Evolutionary conservation across 805 yeast species (phyloP).

Genomic region (Metschnikowia baotianmanensis): DNA sequence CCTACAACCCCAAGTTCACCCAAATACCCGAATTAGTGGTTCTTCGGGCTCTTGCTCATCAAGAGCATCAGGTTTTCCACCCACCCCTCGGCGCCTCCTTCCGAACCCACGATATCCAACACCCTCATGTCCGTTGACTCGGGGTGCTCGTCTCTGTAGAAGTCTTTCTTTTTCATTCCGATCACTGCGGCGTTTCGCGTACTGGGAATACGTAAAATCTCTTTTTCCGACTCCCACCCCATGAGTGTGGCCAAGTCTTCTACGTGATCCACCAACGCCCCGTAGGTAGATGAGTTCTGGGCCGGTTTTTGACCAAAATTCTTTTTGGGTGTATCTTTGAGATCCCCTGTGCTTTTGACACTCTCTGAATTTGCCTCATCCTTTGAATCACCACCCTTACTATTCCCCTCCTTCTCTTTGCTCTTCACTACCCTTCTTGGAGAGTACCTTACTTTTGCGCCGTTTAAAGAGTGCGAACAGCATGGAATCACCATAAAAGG

Average conservation of each 20-base stretch:
- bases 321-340: too few species aligned
- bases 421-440: constrained; percentile 30
- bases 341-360: too few species aligned
- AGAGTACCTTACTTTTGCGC: constrained; percentile 67
- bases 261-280: constrained; percentile 82
- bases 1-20: background rate
- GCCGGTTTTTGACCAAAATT: background rate
- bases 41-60: constrained; percentile 67
- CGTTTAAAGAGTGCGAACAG: constrained; percentile 85
- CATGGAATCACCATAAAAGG: constrained; percentile 95
- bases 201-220: constrained; percentile 89
- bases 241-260: constrained; percentile 60
- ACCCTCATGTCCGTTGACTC: constrained; percentile 41
- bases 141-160: constrained; percentile 22
- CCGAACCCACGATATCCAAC: constrained; percentile 62
- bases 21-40: constrained; percentile 48
- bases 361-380: too few species aligned
- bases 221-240: constrained; percentile 86
- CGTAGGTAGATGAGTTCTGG: constrained; percentile 61
- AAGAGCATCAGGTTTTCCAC: constrained; percentile 73
- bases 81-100: constrained; percentile 93
- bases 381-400: constrained; percentile 1
- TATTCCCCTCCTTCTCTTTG: constrained; percentile 1
- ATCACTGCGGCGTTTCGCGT: constrained; percentile 90
- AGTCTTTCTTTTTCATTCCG: constrained; percentile 47